Base-by-base conservation (phyloP, 345 rosid genomes). In the Tarenaya hassleriana region DNA sequence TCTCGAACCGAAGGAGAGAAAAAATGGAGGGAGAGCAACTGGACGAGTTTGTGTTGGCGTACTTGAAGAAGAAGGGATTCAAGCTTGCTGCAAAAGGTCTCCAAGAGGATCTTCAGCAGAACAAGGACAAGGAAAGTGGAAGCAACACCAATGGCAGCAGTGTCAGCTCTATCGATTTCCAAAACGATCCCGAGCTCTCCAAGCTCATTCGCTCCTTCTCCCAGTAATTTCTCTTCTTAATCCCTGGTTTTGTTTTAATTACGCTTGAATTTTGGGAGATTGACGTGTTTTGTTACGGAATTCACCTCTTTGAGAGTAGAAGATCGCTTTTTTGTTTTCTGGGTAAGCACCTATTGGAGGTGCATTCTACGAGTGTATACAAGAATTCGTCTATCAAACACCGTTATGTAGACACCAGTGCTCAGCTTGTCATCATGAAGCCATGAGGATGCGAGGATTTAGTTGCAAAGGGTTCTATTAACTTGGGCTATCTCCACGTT, bases 51-150 rank as follows among this genome's bases (percentile, higher is more conserved):
- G 95, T 88, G 7, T 69, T 74, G 46, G 72, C 81, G 21, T 92
- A 83, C 68, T 55, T 88, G 87, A 85, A 78, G 81, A 94, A 83
- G 88, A 94, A 71, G 51, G 99, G 99, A 0, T 94, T 94, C 69
- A 73, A 62, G 61, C 75, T 77, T 74, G 67, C 84, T 75, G 34
- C 56, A 13, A 69, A 63, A 47, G 57, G 18, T 18, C 47, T 69
- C 12, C 60, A 69, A 63, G 87, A 84, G 6, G 84, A 77, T 70
- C 76, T 78, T 66, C 89, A 80, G 7, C 77, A 68, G 4, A 82
- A 52, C 63, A 69, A 74, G 42, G 63, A 16, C 39, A 29, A 41
- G 64, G 63, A 34, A 66, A 56, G 16, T 34, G 49, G 18, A 55
- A 60, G 27, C 59, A 34, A 13, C 54, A 29, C 16, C 63, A 42